Conservation (phyloP, 1,284 basidiomycete species). For the Ustilago curta region DNA sequence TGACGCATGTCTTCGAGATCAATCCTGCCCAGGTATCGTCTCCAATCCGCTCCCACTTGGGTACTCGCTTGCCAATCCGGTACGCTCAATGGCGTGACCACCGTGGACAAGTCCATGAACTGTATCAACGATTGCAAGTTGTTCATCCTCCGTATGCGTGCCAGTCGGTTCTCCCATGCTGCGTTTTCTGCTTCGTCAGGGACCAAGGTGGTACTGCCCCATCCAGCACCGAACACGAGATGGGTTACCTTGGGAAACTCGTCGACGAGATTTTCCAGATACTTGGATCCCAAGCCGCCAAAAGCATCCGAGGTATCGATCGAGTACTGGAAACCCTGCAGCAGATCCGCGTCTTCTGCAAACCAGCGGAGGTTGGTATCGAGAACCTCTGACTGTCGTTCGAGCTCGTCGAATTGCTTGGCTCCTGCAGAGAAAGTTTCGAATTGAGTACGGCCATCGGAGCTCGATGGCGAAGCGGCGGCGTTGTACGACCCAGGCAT, state of each 20-base stretch:
- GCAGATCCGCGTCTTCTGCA: conserved; percentile 61
- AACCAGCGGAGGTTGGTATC: conserved; percentile 64
- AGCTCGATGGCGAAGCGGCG: not conserved
- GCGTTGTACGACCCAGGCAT: conserved; percentile 52
- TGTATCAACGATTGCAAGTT: conserved; percentile 45
- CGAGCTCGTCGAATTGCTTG: conserved; percentile 43
- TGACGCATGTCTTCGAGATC: conserved; percentile 52
- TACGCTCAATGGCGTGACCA: conserved; percentile 45
- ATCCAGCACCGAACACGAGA: conserved; percentile 42
- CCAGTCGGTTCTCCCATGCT: conserved; percentile 30
- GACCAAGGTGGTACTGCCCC: conserved; percentile 35
- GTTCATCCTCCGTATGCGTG: conserved; percentile 54
- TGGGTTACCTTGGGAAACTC: conserved; percentile 62
- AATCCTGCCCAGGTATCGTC: conserved; percentile 17
- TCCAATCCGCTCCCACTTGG: conserved; percentile 36
- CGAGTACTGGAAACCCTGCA: conserved; percentile 61
- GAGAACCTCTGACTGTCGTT: conserved; percentile 51
- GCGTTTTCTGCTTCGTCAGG: conserved; percentile 9
- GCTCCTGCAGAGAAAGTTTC: conserved; percentile 55
- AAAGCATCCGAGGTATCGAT: conserved; percentile 60
- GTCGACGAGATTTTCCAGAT: conserved; percentile 56
- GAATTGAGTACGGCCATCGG: conserved; percentile 37
- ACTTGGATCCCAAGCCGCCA: conserved; percentile 48
- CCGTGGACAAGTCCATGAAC: conserved; percentile 45
- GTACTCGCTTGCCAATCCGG: conserved; percentile 15